Conservation (phyloP, 1,284 basidiomycete genomes). For the Marasmius sp. region DNA sequence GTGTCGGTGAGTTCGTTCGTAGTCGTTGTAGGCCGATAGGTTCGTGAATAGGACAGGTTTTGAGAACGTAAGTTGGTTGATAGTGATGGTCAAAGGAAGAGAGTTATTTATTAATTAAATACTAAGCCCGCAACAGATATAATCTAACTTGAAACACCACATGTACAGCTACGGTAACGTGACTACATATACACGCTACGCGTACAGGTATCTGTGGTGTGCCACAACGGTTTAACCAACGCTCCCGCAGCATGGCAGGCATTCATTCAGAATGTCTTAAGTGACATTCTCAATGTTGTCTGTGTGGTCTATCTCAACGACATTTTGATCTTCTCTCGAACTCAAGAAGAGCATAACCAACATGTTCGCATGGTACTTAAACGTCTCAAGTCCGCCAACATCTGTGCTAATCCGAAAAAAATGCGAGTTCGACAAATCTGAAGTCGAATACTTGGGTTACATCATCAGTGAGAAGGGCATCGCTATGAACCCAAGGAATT, state of each 20-base stretch:
- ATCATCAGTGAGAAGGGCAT: slow-evolving; percentile 34
- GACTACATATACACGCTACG: too few species aligned
- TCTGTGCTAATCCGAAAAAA: background rate
- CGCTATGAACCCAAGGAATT: slow-evolving; percentile 37
- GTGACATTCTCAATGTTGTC: slow-evolving; percentile 17
- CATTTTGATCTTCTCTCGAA: background rate
- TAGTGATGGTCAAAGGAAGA: too few species aligned
- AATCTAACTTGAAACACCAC: too few species aligned
- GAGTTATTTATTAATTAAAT: too few species aligned
- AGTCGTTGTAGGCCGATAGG: too few species aligned
- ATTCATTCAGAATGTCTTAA: slow-evolving; percentile 23
- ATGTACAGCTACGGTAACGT: too few species aligned
- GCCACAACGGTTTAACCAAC: slow-evolving; percentile 35
- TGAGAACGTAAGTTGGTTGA: too few species aligned
- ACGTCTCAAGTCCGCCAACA: background rate
- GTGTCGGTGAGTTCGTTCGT: too few species aligned
- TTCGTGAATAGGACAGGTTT: too few species aligned
- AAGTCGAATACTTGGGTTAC: background rate
- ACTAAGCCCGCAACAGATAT: too few species aligned
- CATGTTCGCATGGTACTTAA: background rate
- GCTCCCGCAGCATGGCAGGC: slow-evolving; percentile 33
- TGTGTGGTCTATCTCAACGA: slow-evolving; percentile 18
- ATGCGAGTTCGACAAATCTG: background rate
- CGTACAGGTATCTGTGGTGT: too few species aligned
- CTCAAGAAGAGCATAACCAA: background rate